A percentile compares a stretch with the other conserved stretches of the same genome.
Conservation (phyloP, 108 stramenopile species). For the Pinguiococcus pyrenoidosus region DNA sequence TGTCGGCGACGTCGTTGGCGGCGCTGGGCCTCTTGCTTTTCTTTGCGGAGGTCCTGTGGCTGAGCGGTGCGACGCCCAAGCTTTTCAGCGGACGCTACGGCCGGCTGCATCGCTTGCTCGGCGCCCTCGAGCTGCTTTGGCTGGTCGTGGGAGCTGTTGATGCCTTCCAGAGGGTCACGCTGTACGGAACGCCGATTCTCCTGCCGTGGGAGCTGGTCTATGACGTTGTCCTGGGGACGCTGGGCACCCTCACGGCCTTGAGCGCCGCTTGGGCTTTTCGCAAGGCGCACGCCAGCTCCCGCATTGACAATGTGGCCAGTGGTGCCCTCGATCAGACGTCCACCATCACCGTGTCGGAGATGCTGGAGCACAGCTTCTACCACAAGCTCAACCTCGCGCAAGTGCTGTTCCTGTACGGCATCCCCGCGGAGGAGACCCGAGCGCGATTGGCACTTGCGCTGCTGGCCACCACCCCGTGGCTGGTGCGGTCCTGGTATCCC, state of each 20-base stretch:
- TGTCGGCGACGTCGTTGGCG: too few species aligned
- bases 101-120: too few species aligned
- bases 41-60: too few species aligned
- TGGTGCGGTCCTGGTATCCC: constrained; percentile 41
- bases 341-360: constrained; percentile 64
- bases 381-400: constrained; percentile 58
- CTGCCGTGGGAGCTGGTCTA: too few species aligned
- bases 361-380: constrained; percentile 72
- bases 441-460: too few species aligned
- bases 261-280: constrained; percentile 61
- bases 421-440: constrained; percentile 9
- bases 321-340: constrained; percentile 52
- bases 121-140: too few species aligned
- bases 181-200: too few species aligned
- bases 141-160: too few species aligned
- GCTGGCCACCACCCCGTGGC: constrained; percentile 57
- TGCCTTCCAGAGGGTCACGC: too few species aligned
- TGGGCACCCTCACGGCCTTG: constrained; percentile 46
- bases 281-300: constrained; percentile 28
- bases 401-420: constrained; percentile 31
- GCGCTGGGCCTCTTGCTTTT: too few species aligned
- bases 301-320: constrained; percentile 44
- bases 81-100: too few species aligned
- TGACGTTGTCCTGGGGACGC: constrained; percentile 45
- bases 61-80: too few species aligned